Evolutionary conservation across 257 asterid species (phyloP).

Genomic region (Coffea eugenioides): DNA sequence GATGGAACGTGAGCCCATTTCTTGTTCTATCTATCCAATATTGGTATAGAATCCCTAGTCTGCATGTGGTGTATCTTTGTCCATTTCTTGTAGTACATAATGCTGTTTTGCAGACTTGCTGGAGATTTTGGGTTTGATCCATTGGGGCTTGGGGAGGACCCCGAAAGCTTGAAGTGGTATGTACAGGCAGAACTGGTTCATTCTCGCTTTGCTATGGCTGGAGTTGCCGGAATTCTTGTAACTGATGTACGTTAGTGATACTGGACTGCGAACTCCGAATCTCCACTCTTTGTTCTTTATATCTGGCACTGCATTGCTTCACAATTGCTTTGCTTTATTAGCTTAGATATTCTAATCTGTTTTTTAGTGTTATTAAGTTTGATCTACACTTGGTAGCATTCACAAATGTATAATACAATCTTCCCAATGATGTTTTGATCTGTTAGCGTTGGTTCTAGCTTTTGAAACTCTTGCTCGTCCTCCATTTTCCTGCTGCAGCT

Average conservation of each 20-base stretch:
- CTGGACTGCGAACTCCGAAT: slow-evolving; percentile 11
- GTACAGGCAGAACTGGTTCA: slow-evolving; percentile 92
- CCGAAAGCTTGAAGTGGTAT: slow-evolving; percentile 82
- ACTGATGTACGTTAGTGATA: slow-evolving; percentile 55
- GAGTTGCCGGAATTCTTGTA: slow-evolving; percentile 80
- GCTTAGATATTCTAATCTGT: neutral
- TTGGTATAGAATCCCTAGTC: neutral
- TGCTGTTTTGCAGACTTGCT: slow-evolving; percentile 47
- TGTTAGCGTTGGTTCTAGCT: neutral
- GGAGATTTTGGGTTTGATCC: slow-evolving; percentile 96
- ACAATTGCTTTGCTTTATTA: neutral
- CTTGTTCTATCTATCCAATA: neutral
- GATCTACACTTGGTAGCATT: neutral
- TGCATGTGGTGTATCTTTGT: neutral
- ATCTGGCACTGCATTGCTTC: too few relatives aligned
- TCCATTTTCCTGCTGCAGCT: slow-evolving; percentile 39
- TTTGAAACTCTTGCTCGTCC: slow-evolving; percentile 7
- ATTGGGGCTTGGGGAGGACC: slow-evolving; percentile 89
- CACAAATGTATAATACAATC: too few relatives aligned
- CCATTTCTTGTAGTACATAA: neutral
- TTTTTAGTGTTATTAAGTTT: neutral
- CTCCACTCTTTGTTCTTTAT: neutral
- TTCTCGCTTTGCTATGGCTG: slow-evolving; percentile 95
- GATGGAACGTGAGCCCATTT: slow-evolving; percentile 70
- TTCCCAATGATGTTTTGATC: neutral